phyloP scores from a whole-genome alignment of 352 stramenopile genomes.

The Globisporangium apiculatum region DNA sequence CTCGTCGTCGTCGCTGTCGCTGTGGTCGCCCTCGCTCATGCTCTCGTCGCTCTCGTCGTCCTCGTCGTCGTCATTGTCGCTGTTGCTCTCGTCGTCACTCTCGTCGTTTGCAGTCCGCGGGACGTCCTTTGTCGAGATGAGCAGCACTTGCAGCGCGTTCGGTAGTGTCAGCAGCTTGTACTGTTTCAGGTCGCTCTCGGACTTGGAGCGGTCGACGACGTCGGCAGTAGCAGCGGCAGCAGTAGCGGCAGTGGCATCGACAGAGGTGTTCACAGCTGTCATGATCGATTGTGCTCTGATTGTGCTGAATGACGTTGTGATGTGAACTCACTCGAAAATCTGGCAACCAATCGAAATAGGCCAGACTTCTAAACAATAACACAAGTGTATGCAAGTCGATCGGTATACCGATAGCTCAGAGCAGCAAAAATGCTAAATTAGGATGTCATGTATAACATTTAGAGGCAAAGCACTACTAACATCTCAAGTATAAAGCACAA shows the following conservation, averaged over 20 bases:
- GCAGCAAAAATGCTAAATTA: no score
- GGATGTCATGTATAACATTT: no score
- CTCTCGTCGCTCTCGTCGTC: conserved; percentile 18
- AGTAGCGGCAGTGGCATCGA: background rate
- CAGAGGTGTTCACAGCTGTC: background rate
- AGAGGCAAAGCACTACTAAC: no score
- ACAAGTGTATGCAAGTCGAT: no score
- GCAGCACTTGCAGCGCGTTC: conserved; percentile 70
- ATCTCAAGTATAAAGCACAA: no score
- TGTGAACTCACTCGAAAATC: no score
- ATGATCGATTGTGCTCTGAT: background rate
- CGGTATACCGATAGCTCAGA: no score
- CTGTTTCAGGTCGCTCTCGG: conserved; percentile 75
- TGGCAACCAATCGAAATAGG: no score
- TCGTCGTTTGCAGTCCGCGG: conserved; percentile 17
- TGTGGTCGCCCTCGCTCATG: conserved; percentile 13
- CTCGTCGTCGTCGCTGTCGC: conserved; percentile 15
- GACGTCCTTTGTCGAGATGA: conserved; percentile 60
- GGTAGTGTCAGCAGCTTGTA: conserved; percentile 75
- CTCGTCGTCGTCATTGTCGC: conserved; percentile 22
- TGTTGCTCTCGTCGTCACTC: conserved; percentile 12
- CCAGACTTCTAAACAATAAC: no score
- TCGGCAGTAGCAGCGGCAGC: conserved; percentile 10
- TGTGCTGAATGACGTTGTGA: no score
- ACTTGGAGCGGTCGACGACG: conserved; percentile 60